phyloP scores from a whole-genome alignment of 208 protist species.

The Herpetomonas samuelpessoai region DNA sequence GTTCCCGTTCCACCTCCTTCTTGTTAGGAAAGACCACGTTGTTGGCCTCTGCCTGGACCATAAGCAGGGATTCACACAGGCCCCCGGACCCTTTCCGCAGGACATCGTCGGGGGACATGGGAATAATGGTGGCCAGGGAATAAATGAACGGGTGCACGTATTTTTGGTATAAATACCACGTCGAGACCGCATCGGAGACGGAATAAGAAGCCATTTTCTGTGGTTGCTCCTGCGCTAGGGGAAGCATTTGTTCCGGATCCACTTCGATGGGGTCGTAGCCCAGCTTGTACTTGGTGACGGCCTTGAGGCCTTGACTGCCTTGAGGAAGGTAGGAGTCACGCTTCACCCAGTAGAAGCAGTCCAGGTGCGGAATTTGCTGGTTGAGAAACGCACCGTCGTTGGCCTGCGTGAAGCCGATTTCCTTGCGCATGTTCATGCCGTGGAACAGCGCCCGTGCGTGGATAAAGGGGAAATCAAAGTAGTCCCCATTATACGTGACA shows the following conservation, averaged over 20 bases:
- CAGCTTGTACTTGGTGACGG: slow-evolving; percentile 98
- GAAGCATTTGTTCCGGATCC: slow-evolving; percentile 99
- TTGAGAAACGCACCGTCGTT: slow-evolving; percentile 94
- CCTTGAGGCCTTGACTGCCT: slow-evolving; percentile 96
- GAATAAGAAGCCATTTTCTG: slow-evolving; percentile 99
- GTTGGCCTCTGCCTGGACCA: slow-evolving; percentile 96
- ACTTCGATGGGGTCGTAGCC: slow-evolving; percentile 99
- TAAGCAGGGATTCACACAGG: slow-evolving; percentile 99
- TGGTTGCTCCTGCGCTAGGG: slow-evolving; percentile 94
- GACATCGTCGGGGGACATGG: slow-evolving; percentile 98
- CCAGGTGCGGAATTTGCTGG: slow-evolving; percentile 95
- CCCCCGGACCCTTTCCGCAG: slow-evolving; percentile 98
- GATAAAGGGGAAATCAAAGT: slow-evolving; percentile 99
- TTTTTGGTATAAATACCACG: slow-evolving; percentile 99
- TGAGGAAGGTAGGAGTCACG: slow-evolving; percentile 99
- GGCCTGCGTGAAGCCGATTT: slow-evolving; percentile 85
- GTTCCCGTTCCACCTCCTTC: slow-evolving; percentile 84
- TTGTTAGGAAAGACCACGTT: slow-evolving; percentile 99
- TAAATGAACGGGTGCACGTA: slow-evolving; percentile 99
- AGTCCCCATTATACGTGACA: slow-evolving; percentile 99
- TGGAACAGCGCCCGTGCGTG: slow-evolving; percentile 89
- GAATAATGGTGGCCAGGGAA: slow-evolving; percentile 99
- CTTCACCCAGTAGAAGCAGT: slow-evolving; percentile 99
- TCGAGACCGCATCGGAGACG: slow-evolving; percentile 99
- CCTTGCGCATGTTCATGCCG: slow-evolving; percentile 83